Base-by-base conservation (phyloP, 1,284 basidiomycete genomes). In the Irpex sp. region DNA sequence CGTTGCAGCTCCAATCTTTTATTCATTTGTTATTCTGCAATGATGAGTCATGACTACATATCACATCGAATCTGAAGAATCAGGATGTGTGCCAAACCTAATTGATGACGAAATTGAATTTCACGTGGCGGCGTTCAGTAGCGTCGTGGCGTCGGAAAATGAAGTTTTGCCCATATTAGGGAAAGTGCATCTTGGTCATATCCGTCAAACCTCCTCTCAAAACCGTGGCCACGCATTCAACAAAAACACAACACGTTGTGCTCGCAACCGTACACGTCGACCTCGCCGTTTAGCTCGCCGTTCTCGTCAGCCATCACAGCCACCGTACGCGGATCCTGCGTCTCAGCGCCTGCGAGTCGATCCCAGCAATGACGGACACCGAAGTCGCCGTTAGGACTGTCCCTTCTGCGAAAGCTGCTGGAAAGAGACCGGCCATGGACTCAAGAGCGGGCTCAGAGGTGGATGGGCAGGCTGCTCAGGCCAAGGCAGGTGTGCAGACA, bases 401-500 rank as follows among this genome's bases (percentile, higher is more conserved):
- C 12, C 60, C 60, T 19, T 58, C 60, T 39, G 56, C 60, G 12
- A 61, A 61, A 42, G 60, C 56, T 23, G 55, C 19, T 48, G 60
- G 60, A 6, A 61, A 61, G 49, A 56, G 48, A 12, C 48, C 60
- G 4, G 60, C 49, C n/a, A 47, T 28, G 23, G 56, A 36, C 28
- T 8, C 58, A 23, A 18, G n/a, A 35, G 62, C 64, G 45, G 63
- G 64, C 36, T 42, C 61, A n/a, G 37, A 64, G n/a, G 58, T 66
- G 56, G 64, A 61, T 16, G 61, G 60, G 14, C 57, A 54, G 14
- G 33, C 19, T 12, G 23, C 66, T 7, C 61, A 66, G 45, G 61
- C 65, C n/a, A 71, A 65, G 60, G 57, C 62, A 4, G 65, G 65
- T 39, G 60, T 68, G 52, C 68, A 69, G 63, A 68, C 69, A 33